Conservation (phyloP, 1,284 basidiomycete genomes). For the Fomitopsis pinicola region DNA sequence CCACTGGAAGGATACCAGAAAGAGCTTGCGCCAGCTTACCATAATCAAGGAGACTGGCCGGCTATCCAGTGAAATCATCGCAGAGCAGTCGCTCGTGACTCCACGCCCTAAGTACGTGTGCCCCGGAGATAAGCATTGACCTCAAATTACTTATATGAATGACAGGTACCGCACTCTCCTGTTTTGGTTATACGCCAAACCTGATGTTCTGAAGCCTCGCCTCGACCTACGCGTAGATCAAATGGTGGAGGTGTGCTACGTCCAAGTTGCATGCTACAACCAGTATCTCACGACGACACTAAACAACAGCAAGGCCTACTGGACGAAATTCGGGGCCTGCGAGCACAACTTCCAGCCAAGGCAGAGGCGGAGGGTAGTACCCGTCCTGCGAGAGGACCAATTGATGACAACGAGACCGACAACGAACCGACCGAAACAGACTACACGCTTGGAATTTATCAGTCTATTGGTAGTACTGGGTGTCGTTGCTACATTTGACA, state of each 20-base stretch:
- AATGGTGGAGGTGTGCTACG: slow-evolving; percentile 74
- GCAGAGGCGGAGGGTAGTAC: neutral
- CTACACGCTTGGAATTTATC: slow-evolving; percentile 85
- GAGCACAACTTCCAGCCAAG: slow-evolving; percentile 28
- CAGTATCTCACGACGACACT: neutral
- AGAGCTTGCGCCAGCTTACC: slow-evolving; percentile 78
- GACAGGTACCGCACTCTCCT: slow-evolving; percentile 78
- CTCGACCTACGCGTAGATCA: slow-evolving; percentile 81
- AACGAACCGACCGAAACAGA: slow-evolving; percentile 31
- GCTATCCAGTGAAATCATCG: slow-evolving; percentile 66
- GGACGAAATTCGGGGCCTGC: slow-evolving; percentile 69
- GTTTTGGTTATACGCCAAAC: slow-evolving; percentile 89
- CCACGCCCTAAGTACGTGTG: slow-evolving; percentile 44
- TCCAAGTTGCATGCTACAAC: neutral
- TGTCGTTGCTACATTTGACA: neutral
- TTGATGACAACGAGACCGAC: neutral
- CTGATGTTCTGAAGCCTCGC: slow-evolving; percentile 58
- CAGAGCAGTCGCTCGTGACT: slow-evolving; percentile 50
- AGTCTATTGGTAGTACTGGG: slow-evolving; percentile 75
- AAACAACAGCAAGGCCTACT: slow-evolving; percentile 69
- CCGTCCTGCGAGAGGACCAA: neutral
- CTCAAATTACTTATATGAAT: neutral
- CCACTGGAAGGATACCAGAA: slow-evolving; percentile 95
- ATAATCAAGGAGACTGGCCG: slow-evolving; percentile 76
- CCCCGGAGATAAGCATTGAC: too few species aligned